Evolutionary conservation across 2,329 filamentous ascomycete genomes (phyloP), one percentile per base, ranked within the genome.

Genomic region (Metarhizium robertsii): DNA sequence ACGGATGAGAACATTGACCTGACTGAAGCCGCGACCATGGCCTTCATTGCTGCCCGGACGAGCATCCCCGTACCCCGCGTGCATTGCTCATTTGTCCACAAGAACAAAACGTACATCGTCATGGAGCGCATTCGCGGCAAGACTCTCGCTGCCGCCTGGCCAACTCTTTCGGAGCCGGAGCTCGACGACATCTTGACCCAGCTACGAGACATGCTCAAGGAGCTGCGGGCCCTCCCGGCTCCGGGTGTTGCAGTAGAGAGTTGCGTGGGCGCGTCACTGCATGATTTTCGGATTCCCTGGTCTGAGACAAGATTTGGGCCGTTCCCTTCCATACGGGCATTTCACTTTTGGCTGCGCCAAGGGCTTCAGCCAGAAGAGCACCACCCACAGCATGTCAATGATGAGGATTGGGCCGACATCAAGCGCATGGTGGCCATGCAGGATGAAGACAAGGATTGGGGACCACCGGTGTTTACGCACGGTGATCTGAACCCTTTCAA

Each of bases 51-150:
- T 13, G 16, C 49, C 3, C 56, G 59, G 32, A 65, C 61, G 10
- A 60, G 57, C 2, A 59, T 66, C 20, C 61, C 64, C 3, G 60
- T 65, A 1, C 62, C 61, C 0, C 43, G 32, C 0, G 46, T 66
- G 1, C 50, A 64, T 49, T 64, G 59, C 36, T 59, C 62, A 0
- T 79, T 79, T 52, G 53, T 66, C 1, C 64, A 70, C 53, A 67
- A 69, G 10, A 68, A 68, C 18, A 58, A 59, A 4, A 66, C 72
- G 0, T 76, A 76, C 59, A 77, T 79, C 47, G 65, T 79, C 0
- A 80, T 79, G 75, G 65, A 70, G 46, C 59, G 65, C 3, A 61
- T 71, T 6, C 58, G 57, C 1, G 70, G 68, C 13, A 18, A 55
- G 11, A 18, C 50, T 6, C 46, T 69, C 0, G 45, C 61, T 0